Percentiles rank a stretch among this genome's conserved stretches.
phyloP scores from a whole-genome alignment of 2,329 filamentous ascomycete genomes.

The Zymoseptoria pseudotritici region DNA sequence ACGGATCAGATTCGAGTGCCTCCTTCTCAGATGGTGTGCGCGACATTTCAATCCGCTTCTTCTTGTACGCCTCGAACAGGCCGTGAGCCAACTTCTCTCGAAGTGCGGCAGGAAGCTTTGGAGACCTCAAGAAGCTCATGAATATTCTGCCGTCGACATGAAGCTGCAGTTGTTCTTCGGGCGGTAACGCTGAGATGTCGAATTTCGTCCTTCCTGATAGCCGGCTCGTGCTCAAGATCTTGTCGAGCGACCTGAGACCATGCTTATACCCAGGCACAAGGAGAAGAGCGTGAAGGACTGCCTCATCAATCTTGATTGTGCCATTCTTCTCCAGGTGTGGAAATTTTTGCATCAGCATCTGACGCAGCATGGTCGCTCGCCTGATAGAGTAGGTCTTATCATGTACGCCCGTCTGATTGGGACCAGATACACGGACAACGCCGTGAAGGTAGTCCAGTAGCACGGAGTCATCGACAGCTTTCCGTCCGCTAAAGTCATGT shows the following conservation, averaged over 20 bases:
- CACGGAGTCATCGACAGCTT: conserved; percentile 20
- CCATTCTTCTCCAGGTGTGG: conserved; percentile 26
- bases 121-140: conserved; percentile 28
- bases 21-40: conserved; percentile 20
- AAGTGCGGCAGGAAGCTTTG: conserved; percentile 26
- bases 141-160: conserved; percentile 31
- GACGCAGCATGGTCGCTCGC: conserved; percentile 28
- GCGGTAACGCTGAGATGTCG: conserved; percentile 28
- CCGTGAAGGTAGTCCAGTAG: conserved; percentile 29
- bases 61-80: conserved; percentile 29
- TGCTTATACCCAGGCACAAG: conserved; percentile 30
- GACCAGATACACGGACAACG: conserved; percentile 25
- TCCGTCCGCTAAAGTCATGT: conserved; percentile 16
- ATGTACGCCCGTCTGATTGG: conserved; percentile 22
- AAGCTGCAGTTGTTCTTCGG: conserved; percentile 30
- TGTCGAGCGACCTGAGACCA: conserved; percentile 28
- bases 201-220: conserved; percentile 28
- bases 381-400: conserved; percentile 27
- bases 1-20: conserved; percentile 24
- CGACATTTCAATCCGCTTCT: conserved; percentile 25
- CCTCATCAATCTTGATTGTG: conserved; percentile 29
- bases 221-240: conserved; percentile 29
- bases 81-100: conserved; percentile 28
- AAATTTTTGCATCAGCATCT: conserved; percentile 26
- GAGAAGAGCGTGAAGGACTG: conserved; percentile 28